Evolutionary conservation across 1,284 basidiomycete species (phyloP), one percentile per base, ranked within the genome.

Genomic region (Marasmius tenuissimus): DNA sequence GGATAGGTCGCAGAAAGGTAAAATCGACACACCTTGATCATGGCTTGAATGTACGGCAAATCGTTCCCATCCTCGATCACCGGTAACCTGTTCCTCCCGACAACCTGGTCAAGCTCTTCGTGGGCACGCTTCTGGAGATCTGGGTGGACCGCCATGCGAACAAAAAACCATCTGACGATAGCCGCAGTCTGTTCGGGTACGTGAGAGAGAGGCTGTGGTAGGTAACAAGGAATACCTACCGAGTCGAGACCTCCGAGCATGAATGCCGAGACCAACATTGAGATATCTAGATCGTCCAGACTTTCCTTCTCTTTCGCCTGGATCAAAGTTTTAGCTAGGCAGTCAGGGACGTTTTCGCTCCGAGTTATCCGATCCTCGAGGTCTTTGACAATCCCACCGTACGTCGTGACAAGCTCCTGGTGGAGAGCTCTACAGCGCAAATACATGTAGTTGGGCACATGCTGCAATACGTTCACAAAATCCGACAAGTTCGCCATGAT

Each of bases 171-270:
- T 33, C 34, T 22, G 18, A 63, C 38, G 34, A 45, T 42, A 14
- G 62, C 50, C 7, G 55, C 54, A 18, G 58, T 56, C 62, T 63
- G 14, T 3, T 35, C 16, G 27, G 27, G 18, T 14, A 22, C 16
- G 14, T 20, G 48, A 11, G 33, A 51, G 22, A 3, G 27, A 11
- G 11, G 20, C 50, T 22, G 38, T 14, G 62, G 70, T 54, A 18
- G 34, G n/a, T n/a, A 7, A n/a, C 27, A 16, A 54, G n/a, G 12
- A 5, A 35, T 18, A 34, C 52, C 38, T 45, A 79, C 78, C 35
- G 78, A 75, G 53, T 80, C 72, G 40, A 78, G 75, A 35, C 80
- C 80, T 4, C 79, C 78, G 18, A 77, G 72, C 49, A 73, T 77
- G 58, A 80, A 79, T 10, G 72, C 78, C 16, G 75, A 72, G 8